A percentile compares a stretch with the other conserved stretches of the same genome.
phyloP scores from a whole-genome alignment of 352 stramenopile species.

The Phytopythium sindhum region DNA sequence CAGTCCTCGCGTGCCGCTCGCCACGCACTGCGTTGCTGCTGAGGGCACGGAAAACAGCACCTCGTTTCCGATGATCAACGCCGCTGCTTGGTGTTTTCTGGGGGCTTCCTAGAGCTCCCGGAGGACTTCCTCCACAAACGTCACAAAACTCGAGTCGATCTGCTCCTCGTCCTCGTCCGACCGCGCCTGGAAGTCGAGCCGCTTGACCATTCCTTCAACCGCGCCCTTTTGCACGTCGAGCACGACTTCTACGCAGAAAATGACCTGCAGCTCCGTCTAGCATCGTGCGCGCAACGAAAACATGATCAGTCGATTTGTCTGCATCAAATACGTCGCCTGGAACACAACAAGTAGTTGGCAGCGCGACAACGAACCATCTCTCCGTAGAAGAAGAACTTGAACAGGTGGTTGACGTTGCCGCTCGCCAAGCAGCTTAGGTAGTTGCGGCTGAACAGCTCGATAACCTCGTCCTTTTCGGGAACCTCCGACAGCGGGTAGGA shows the following conservation, averaged over 20 bases:
- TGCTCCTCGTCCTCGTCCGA: slow-evolving; percentile 68
- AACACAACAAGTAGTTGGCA: background rate
- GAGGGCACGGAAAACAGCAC: too few species aligned
- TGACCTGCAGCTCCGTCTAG: slow-evolving; percentile 70
- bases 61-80: background rate
- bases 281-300: background rate
- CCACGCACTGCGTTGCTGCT: background rate
- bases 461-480: slow-evolving; percentile 73
- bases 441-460: slow-evolving; percentile 65
- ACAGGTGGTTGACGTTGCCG: slow-evolving; percentile 55
- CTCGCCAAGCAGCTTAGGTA: slow-evolving; percentile 78
- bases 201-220: slow-evolving; percentile 68
- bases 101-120: slow-evolving; percentile 46
- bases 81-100: background rate
- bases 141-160: slow-evolving; percentile 83
- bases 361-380: slow-evolving; percentile 57
- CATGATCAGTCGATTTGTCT: background rate
- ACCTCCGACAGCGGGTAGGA: slow-evolving; percentile 45
- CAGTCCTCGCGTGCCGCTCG: background rate
- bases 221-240: slow-evolving; percentile 53
- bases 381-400: slow-evolving; percentile 89
- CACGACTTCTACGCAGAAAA: slow-evolving; percentile 82
- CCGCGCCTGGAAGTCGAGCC: slow-evolving; percentile 55
- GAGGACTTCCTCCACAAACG: slow-evolving; percentile 77
- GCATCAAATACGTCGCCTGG: background rate